These are phyloP conservation scores for Cicer yamashitae DNA, from an alignment of 306 rosid genomes.

Conservation along the genomic window DNA sequence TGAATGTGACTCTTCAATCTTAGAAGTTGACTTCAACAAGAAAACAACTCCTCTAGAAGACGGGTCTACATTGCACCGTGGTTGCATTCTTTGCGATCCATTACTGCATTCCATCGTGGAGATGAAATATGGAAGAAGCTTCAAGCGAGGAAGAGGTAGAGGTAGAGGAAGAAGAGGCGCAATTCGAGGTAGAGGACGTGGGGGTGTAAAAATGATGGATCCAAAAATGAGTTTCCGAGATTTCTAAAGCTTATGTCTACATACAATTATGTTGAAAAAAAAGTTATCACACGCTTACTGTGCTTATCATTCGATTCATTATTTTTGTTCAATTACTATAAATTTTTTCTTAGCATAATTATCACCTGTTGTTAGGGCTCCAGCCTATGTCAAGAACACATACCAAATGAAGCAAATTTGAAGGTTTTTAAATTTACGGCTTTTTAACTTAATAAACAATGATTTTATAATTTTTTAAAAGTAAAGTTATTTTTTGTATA, in stretches of 20 bases:
- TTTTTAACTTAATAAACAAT: too few species aligned
- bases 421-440: neutral
- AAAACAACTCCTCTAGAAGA: conserved; percentile 87
- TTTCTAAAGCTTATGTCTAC: conserved; percentile 51
- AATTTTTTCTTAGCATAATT: conserved; percentile 19
- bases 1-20: conserved; percentile 77
- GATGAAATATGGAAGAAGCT: conserved; percentile 84
- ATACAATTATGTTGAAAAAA: neutral
- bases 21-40: conserved; percentile 96
- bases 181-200: conserved; percentile 67
- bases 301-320: conserved; percentile 33
- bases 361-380: neutral
- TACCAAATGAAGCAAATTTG: neutral
- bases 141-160: conserved; percentile 76
- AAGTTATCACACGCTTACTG: neutral
- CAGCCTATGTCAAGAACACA: neutral
- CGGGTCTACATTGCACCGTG: conserved; percentile 78
- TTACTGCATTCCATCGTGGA: conserved; percentile 91
- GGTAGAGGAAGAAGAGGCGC: conserved; percentile 70
- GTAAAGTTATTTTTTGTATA: too few species aligned
- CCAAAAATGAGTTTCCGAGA: conserved; percentile 98
- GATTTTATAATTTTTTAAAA: too few species aligned
- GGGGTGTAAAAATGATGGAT: conserved; percentile 61
- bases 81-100: conserved; percentile 93
- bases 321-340: conserved; percentile 14